phyloP scores from a whole-genome alignment of 2,329 filamentous ascomycete species.

The Chaetoscypha palmicola region DNA sequence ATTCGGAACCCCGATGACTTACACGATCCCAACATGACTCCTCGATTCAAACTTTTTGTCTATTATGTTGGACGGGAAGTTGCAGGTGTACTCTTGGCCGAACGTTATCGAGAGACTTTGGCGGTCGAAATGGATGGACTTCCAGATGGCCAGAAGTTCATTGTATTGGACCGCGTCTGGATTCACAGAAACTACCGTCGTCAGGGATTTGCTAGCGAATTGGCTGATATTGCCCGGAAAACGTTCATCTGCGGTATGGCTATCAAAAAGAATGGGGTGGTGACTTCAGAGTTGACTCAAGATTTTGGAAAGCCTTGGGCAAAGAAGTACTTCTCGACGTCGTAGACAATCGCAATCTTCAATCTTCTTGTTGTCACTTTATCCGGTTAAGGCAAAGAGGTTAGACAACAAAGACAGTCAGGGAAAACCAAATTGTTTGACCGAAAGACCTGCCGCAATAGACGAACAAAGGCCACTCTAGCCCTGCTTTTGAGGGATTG shows the following conservation, averaged over 20 bases:
- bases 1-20: slow-evolving; percentile 9
- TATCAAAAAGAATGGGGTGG: slow-evolving; percentile 47
- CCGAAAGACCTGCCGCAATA: too few species aligned
- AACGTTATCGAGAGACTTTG: slow-evolving; percentile 7
- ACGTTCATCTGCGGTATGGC: slow-evolving; percentile 48
- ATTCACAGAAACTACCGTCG: slow-evolving; percentile 49
- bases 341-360: too few species aligned
- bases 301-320: slow-evolving; percentile 35
- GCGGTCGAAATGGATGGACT: neutral
- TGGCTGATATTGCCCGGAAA: slow-evolving; percentile 48
- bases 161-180: slow-evolving; percentile 57
- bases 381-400: too few species aligned
- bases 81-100: slow-evolving; percentile 14
- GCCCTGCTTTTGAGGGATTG: too few species aligned
- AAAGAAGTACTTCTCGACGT: slow-evolving; percentile 1
- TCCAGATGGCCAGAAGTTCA: slow-evolving; percentile 36
- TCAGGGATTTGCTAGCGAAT: slow-evolving; percentile 48
- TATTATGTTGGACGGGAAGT: slow-evolving; percentile 11
- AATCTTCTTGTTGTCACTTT: too few species aligned
- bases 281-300: slow-evolving; percentile 61
- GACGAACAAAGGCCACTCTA: too few species aligned
- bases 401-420: too few species aligned
- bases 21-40: slow-evolving; percentile 5
- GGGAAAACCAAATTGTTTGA: too few species aligned
- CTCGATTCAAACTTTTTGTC: slow-evolving; percentile 20